Conservation (phyloP, 23 red algal genomes). For the Gracilaria vermiculophylla region DNA sequence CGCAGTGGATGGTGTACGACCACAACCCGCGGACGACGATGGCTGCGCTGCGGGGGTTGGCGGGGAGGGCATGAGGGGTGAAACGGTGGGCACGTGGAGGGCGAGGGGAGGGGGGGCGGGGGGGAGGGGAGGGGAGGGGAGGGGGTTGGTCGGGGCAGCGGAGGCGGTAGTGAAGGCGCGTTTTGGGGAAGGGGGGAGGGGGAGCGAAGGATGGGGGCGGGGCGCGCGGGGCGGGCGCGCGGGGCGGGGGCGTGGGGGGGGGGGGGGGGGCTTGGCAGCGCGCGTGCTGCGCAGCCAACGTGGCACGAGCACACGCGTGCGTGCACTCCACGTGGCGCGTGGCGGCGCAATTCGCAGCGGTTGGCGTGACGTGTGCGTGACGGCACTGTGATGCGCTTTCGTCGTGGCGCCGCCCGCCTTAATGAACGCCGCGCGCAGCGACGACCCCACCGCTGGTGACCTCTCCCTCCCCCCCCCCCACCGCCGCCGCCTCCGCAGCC, state of each 20-base stretch:
- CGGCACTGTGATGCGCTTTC: not conserved
- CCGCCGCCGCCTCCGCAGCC: too few relatives aligned
- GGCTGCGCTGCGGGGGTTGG: not conserved
- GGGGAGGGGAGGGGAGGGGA: not conserved
- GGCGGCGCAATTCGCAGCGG: not conserved
- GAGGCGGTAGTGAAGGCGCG: not conserved
- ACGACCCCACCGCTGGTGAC: too few relatives aligned
- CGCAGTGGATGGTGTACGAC: conserved; percentile 58
- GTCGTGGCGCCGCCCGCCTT: not conserved
- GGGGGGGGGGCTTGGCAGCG: not conserved
- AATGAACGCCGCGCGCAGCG: not conserved
- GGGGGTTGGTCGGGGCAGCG: not conserved
- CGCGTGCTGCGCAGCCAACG: not conserved
- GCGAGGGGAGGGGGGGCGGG: not conserved
- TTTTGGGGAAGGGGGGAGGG: not conserved
- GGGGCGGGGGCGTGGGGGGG: not conserved
- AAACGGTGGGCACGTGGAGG: not conserved
- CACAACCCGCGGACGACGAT: conserved; percentile 36
- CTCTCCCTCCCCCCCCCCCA: not conserved
- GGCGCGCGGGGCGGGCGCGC: not conserved
- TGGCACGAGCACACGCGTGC: not conserved
- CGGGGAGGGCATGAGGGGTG: not conserved
- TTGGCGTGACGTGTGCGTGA: not conserved
- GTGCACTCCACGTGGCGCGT: not conserved
- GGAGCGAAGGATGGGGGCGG: not conserved